phyloP scores from a whole-genome alignment of 805 yeast species.

The Cyberlindnera mississippiensis region DNA sequence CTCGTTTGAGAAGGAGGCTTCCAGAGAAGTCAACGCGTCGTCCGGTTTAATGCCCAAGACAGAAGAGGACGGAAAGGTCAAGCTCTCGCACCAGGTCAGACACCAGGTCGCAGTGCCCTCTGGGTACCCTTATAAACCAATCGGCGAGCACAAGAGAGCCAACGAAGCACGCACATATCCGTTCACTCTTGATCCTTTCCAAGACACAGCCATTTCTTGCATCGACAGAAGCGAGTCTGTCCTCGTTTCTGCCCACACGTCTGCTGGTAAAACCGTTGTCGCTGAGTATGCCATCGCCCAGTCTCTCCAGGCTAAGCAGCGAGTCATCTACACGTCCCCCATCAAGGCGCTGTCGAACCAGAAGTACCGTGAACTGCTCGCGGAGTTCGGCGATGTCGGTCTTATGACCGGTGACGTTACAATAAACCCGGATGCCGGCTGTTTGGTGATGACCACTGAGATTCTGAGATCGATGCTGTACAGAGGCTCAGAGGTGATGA shows the following conservation, averaged over 20 bases:
- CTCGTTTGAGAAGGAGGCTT: slow-evolving; percentile 82
- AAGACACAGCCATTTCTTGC: slow-evolving; percentile 93
- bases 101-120: slow-evolving; percentile 98
- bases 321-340: slow-evolving; percentile 92
- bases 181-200: slow-evolving; percentile 93
- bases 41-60: slow-evolving; percentile 55
- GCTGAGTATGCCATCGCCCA: slow-evolving; percentile 99
- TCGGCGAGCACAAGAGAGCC: slow-evolving; percentile 76
- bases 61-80: slow-evolving; percentile 48
- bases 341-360: slow-evolving; percentile 89
- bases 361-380: slow-evolving; percentile 83
- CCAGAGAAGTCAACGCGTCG: slow-evolving; percentile 82
- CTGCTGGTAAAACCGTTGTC: slow-evolving; percentile 98
- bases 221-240: slow-evolving; percentile 94
- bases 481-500: slow-evolving; percentile 95
- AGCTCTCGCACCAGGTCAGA: slow-evolving; percentile 87
- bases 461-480: slow-evolving; percentile 95
- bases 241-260: slow-evolving; percentile 95
- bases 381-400: slow-evolving; percentile 93
- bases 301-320: slow-evolving; percentile 91
- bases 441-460: slow-evolving; percentile 98
- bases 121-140: slow-evolving; percentile 81
- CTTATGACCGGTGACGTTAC: slow-evolving; percentile 99
- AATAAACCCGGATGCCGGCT: slow-evolving; percentile 96
- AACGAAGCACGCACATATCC: slow-evolving; percentile 89